Conservation (phyloP, 2,329 filamentous ascomycete species). For the Bipolaris sorokiniana region DNA sequence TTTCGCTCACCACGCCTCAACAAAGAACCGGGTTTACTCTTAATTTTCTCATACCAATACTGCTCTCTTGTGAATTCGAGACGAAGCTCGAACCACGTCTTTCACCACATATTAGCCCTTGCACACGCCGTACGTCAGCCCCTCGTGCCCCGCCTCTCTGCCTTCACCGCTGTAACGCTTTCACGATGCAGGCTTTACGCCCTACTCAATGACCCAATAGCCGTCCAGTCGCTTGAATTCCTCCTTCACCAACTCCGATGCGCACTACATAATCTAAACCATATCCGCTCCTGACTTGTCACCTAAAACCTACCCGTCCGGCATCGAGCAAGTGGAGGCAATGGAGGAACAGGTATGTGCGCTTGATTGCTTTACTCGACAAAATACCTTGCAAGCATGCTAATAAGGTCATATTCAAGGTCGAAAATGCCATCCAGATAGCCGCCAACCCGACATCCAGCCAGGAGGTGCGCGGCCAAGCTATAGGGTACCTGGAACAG, state of each 20-base stretch:
- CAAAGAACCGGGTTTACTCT: slow-evolving; percentile 19
- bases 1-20: slow-evolving; percentile 23
- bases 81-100: slow-evolving; percentile 1
- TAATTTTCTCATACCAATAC: neutral
- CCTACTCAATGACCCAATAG: slow-evolving; percentile 46
- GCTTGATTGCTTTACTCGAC: neutral
- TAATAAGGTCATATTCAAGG: slow-evolving; percentile 56
- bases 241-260: slow-evolving; percentile 27
- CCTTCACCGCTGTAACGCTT: slow-evolving; percentile 46
- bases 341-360: slow-evolving; percentile 48
- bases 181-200: slow-evolving; percentile 42
- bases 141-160: slow-evolving; percentile 37
- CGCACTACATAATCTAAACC: slow-evolving; percentile 22
- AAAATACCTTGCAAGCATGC: neutral
- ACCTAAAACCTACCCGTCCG: slow-evolving; percentile 22
- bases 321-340: slow-evolving; percentile 40
- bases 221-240: slow-evolving; percentile 27
- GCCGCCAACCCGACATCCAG: slow-evolving; percentile 83
- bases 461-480: slow-evolving; percentile 76
- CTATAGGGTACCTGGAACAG: slow-evolving; percentile 78
- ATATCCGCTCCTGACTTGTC: slow-evolving; percentile 23
- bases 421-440: slow-evolving; percentile 95
- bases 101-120: slow-evolving; percentile 19
- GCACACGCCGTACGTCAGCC: slow-evolving; percentile 31
- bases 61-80: neutral